Base-by-base conservation (phyloP, 176 grass and related monocot species). In the Guadua angustifolia region DNA sequence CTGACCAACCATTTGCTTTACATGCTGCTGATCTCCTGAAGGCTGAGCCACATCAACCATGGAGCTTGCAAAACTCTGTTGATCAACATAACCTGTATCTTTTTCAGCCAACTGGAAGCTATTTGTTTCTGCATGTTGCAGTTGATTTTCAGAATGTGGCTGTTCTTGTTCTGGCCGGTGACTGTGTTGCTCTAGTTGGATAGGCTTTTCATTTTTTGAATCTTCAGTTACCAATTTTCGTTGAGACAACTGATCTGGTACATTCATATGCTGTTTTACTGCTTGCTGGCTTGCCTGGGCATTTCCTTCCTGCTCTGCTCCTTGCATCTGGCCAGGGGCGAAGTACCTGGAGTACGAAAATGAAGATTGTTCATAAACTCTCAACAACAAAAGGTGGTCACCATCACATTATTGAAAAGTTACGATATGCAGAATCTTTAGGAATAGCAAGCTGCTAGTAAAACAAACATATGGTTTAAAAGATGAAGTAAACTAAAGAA, bases 51-150 rank as follows among this genome's bases (percentile, higher is more conserved):
- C 80, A 83, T 90, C 84, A 47, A 38, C 74, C 47, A 63, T 87
- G 43, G 88, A 73, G 51, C 75, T 59, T 69, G 74, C 38, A 72
- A 69, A 73, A 75, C 35, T 83, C 51, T 83, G 74, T 74, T 87
- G 84, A 63, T 60, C 79, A 83, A 69, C 63, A 74, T 44, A 38
- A 4, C 70, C 80, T 45, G 74, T 79, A 79, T 79, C 84, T 69
- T 87, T 87, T 74, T 87, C 88, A 52, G 74, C 79, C 52, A 87
- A 79, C 68, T 87, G 88, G 44, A 83, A 87, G 69, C 68, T 90
- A 83, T 87, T 75, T 79, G 68, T 55, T 52, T 90, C 84, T 69
- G 69, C 43, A 35, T 75, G 84, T 67, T 87, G 84, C 25, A 63
- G 75, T 74, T 56, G 50, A 68, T 62, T 90, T 83, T 74, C 84